Evolutionary conservation across 2,329 filamentous ascomycete species (phyloP).

Genomic region (Fusarium clavum): DNA sequence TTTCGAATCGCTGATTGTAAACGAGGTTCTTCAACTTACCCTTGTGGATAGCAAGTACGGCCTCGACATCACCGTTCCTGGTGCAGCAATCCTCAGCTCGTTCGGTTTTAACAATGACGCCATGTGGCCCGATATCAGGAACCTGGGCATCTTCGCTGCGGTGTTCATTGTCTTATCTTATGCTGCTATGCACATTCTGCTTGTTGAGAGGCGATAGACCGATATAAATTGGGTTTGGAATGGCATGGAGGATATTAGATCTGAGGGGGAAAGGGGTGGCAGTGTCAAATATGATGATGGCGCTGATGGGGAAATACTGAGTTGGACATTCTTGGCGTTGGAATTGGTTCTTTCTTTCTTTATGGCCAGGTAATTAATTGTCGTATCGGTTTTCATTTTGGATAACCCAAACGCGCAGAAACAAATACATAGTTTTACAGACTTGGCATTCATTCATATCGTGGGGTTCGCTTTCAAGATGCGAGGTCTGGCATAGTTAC

Average conservation of each 20-base stretch:
- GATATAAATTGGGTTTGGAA: constrained; percentile 8
- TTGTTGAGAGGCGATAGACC: constrained; percentile 79
- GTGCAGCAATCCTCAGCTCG: constrained; percentile 90
- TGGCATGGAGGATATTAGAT: constrained; percentile 8
- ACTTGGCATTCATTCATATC: not conserved
- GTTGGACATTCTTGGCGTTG: constrained; percentile 29
- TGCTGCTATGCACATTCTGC: constrained; percentile 88
- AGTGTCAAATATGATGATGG: not conserved
- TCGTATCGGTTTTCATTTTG: constrained; percentile 7
- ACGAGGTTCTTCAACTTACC: constrained; percentile 91
- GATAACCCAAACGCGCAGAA: constrained; percentile 9
- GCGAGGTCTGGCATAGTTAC: constrained; percentile 32
- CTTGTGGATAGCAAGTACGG: constrained; percentile 96
- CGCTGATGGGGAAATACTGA: constrained; percentile 9
- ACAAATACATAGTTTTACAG: not conserved
- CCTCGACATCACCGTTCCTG: constrained; percentile 94
- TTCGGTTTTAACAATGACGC: constrained; percentile 94
- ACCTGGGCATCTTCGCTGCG: constrained; percentile 83
- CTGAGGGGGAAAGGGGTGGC: not conserved
- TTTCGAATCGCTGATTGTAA: constrained; percentile 96
- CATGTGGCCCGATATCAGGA: constrained; percentile 85
- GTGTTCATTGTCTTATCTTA: constrained; percentile 91
- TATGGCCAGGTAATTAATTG: not conserved
- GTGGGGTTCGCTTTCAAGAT: constrained; percentile 11
- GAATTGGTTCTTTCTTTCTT: constrained; percentile 1